Percentiles rank a stretch among this genome's conserved stretches.
phyloP scores from a whole-genome alignment of 2,329 filamentous ascomycete genomes.

The Fusarium staphyleae region DNA sequence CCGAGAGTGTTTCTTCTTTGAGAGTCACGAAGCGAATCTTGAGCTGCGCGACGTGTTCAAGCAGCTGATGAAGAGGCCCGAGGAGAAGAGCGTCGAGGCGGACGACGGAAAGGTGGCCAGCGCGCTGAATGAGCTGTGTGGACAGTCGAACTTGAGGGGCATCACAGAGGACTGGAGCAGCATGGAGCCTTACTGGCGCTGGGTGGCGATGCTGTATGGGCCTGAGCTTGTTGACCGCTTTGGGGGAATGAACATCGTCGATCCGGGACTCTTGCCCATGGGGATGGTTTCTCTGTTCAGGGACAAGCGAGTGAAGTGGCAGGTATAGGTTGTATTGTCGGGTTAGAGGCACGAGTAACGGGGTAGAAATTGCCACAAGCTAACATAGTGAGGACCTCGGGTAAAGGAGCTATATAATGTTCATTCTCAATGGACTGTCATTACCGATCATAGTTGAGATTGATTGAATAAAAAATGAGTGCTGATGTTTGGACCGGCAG shows the following conservation, averaged over 20 bases:
- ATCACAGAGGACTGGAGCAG: conserved; percentile 39
- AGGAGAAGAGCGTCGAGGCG: conserved; percentile 36
- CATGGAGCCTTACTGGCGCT: conserved; percentile 56
- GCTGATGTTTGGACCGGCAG: too few relatives aligned
- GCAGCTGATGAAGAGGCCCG: conserved; percentile 47
- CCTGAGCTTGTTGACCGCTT: conserved; percentile 53
- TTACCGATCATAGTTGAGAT: too few relatives aligned
- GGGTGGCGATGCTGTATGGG: conserved; percentile 55
- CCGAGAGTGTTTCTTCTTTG: conserved; percentile 51
- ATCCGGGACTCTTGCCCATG: conserved; percentile 54
- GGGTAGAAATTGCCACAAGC: neutral
- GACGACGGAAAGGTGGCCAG: conserved; percentile 37
- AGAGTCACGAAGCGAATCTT: conserved; percentile 10
- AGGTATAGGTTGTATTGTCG: conserved; percentile 22
- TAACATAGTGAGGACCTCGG: too few relatives aligned
- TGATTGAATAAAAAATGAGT: too few relatives aligned
- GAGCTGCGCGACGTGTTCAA: conserved; percentile 47
- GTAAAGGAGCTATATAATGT: neutral
- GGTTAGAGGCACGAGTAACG: neutral
- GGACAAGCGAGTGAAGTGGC: conserved; percentile 54
- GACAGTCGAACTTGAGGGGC: conserved; percentile 27
- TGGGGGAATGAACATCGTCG: conserved; percentile 55
- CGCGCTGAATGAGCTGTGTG: conserved; percentile 33
- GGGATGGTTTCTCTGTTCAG: conserved; percentile 56
- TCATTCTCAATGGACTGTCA: neutral